Evolutionary conservation across 1,284 basidiomycete genomes (phyloP).

Genomic region (Trichosporon sp.): DNA sequence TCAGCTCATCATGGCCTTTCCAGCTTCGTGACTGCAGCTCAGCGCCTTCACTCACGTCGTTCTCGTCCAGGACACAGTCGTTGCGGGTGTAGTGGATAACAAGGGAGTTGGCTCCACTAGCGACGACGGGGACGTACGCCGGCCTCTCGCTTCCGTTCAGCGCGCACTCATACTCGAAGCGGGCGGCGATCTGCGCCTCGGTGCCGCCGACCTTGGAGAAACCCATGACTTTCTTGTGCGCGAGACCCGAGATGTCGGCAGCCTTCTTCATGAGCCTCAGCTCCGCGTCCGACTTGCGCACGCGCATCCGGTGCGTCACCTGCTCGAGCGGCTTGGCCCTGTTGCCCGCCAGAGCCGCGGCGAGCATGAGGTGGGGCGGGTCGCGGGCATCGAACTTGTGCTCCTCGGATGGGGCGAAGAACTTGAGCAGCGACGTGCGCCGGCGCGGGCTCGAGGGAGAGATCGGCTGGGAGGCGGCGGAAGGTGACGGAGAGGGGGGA

Average conservation of each 20-base stretch:
- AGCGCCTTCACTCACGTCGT: constrained; percentile 60
- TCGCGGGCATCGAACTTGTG: constrained; percentile 37
- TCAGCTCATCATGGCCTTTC: constrained; percentile 18
- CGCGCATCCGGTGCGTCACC: constrained; percentile 55
- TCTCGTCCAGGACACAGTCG: constrained; percentile 70
- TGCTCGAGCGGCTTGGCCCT: constrained; percentile 51
- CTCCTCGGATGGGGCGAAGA: constrained; percentile 45
- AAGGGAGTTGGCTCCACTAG: constrained; percentile 84
- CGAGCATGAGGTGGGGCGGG: constrained; percentile 55
- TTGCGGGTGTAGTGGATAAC: constrained; percentile 93
- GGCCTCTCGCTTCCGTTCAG: constrained; percentile 76
- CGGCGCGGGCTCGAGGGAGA: constrained; percentile 45
- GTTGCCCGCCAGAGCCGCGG: constrained; percentile 49
- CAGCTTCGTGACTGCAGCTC: not conserved
- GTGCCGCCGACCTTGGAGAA: constrained; percentile 71
- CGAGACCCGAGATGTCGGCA: constrained; percentile 56
- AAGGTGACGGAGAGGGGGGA: constrained; percentile 52
- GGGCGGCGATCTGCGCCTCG: constrained; percentile 75
- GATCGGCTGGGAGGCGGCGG: constrained; percentile 49
- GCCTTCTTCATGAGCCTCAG: constrained; percentile 58
- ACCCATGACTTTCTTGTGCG: constrained; percentile 66
- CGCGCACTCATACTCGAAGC: constrained; percentile 84
- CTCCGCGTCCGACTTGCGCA: constrained; percentile 58
- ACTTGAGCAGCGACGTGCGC: constrained; percentile 51
- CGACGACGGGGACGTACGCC: constrained; percentile 93